Conservation (phyloP, 2,329 filamentous ascomycete genomes). For the Hirsutella minnesotensis region DNA sequence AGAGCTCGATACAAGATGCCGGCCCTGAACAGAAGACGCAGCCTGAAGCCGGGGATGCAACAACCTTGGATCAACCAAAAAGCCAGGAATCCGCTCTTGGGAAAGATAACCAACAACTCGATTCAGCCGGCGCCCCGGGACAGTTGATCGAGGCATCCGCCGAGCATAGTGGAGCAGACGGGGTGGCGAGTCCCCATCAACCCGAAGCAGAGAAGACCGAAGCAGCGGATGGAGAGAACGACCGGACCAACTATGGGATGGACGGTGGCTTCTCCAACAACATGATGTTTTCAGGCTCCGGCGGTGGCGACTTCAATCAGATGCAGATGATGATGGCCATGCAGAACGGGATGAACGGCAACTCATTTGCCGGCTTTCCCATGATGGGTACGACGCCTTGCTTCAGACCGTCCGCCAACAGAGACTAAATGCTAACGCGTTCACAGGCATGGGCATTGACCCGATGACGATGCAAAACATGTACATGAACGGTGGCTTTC, state of each 20-base stretch:
- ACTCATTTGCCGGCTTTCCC: constrained; percentile 46
- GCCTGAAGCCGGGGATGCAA: neutral
- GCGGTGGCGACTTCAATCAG: constrained; percentile 50
- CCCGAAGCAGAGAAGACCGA: constrained; percentile 7
- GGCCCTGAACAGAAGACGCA: constrained; percentile 4
- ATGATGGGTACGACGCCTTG: constrained; percentile 62
- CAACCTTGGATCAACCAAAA: neutral
- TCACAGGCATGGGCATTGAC: constrained; percentile 80
- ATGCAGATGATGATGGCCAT: constrained; percentile 75
- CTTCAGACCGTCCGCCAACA: neutral
- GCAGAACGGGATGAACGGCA: constrained; percentile 53
- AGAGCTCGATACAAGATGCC: constrained; percentile 1
- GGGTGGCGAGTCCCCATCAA: neutral
- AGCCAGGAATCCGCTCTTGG: neutral
- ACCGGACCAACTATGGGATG: constrained; percentile 22
- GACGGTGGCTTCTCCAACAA: constrained; percentile 40
- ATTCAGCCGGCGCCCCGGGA: neutral
- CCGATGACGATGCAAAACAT: constrained; percentile 62
- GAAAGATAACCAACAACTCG: neutral
- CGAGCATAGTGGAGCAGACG: neutral
- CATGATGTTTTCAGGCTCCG: constrained; percentile 49
- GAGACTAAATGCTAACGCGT: constrained; percentile 34
- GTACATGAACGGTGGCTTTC: constrained; percentile 70
- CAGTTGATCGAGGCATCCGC: constrained; percentile 2
- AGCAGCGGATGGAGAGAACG: constrained; percentile 10